Evolutionary conservation across 495 filamentous ascomycete genomes (phyloP).

Genomic region (Penicillium paxilli): DNA sequence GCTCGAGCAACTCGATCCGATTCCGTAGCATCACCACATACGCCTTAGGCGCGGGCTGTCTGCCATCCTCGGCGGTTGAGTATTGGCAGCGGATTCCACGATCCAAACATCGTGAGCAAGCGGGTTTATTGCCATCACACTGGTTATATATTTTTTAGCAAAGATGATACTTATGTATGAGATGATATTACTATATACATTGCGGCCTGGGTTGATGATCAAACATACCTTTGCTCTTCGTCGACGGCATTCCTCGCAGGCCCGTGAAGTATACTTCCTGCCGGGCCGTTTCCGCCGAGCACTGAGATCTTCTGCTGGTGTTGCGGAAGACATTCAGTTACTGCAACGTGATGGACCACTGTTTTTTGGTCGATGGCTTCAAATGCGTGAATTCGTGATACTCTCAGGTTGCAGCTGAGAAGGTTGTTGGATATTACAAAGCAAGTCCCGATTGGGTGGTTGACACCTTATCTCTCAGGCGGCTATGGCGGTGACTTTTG

Average conservation of each 20-base stretch:
- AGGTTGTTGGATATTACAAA: background rate
- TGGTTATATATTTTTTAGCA: conserved; percentile 3
- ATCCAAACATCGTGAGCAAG: conserved; percentile 29
- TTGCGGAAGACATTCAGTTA: conserved; percentile 9
- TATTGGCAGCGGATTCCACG: conserved; percentile 25
- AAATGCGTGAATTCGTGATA: background rate
- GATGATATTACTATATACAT: too few relatives aligned
- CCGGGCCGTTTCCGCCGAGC: conserved; percentile 18
- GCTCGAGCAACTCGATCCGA: conserved; percentile 26
- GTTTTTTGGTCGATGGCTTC: background rate
- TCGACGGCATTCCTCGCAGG: conserved; percentile 31
- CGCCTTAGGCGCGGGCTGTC: conserved; percentile 30
- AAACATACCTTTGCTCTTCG: conserved; percentile 28
- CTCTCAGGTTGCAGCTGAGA: background rate
- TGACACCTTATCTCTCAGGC: conserved; percentile 1
- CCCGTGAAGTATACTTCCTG: conserved; percentile 29
- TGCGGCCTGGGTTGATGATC: background rate
- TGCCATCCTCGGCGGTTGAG: conserved; percentile 25
- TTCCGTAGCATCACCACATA: conserved; percentile 30
- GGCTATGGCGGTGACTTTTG: background rate
- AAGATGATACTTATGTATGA: too few relatives aligned
- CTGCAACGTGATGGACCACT: background rate
- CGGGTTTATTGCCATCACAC: conserved; percentile 27
- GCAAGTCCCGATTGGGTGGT: background rate
- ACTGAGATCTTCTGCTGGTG: conserved; percentile 9